Percentiles rank a stretch among this genome's conserved stretches.
Conservation (phyloP, 805 yeast genomes). For the Starmerella floricola region DNA sequence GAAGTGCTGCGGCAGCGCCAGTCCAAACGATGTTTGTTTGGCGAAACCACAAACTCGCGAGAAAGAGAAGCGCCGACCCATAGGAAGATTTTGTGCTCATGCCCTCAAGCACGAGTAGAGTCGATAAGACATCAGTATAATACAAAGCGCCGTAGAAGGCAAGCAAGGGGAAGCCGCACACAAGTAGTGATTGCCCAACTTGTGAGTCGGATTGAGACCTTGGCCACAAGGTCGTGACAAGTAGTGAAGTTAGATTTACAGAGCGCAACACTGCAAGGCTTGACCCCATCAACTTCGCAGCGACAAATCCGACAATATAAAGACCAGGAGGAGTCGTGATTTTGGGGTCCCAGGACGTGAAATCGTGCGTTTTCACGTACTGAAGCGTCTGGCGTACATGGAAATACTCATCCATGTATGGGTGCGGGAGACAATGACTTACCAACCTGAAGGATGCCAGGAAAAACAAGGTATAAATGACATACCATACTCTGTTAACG, state of each 20-base stretch:
- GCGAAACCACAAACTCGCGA: slow-evolving; percentile 58
- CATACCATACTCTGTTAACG: not conserved
- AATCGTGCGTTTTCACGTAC: slow-evolving; percentile 47
- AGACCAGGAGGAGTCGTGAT: slow-evolving; percentile 97
- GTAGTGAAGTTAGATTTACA: slow-evolving; percentile 41
- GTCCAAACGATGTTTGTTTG: slow-evolving; percentile 91
- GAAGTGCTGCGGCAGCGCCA: slow-evolving; percentile 35
- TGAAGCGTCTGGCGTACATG: slow-evolving; percentile 69
- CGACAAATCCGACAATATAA: slow-evolving; percentile 34
- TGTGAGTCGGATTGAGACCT: too few species aligned
- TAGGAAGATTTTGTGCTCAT: slow-evolving; percentile 21
- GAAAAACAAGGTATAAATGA: not conserved
- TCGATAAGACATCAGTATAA: slow-evolving; percentile 92
- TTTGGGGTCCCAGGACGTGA: slow-evolving; percentile 67
- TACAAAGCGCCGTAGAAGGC: slow-evolving; percentile 62
- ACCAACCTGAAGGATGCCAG: slow-evolving; percentile 9
- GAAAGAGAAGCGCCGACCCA: slow-evolving; percentile 44
- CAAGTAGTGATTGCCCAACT: slow-evolving; percentile 13
- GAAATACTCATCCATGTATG: slow-evolving; percentile 59
- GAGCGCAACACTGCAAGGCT: slow-evolving; percentile 35
- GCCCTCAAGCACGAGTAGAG: slow-evolving; percentile 50
- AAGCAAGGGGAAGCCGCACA: slow-evolving; percentile 56
- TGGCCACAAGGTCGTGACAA: slow-evolving; percentile 2
- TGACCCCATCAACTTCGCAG: slow-evolving; percentile 18
- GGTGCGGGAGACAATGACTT: slow-evolving; percentile 16